Percentiles rank a stretch among this genome's conserved stretches.
Conservation (phyloP, 1,284 basidiomycete genomes). For the Marasmius oreades region DNA sequence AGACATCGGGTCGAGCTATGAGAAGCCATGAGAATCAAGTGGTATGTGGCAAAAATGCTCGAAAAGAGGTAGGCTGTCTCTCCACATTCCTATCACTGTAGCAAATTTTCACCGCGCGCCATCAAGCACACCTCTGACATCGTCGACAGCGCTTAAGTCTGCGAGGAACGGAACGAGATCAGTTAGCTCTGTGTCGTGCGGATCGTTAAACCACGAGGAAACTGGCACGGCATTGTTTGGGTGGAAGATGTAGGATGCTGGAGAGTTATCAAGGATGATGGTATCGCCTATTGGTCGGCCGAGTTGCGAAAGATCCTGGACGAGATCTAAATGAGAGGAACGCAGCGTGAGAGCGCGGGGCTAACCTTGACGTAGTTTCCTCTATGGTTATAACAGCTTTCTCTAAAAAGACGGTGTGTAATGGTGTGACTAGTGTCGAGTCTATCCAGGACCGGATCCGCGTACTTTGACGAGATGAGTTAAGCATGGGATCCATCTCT, state of each 20-base stretch:
- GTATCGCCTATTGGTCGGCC: constrained; percentile 90
- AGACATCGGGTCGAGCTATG: too few species aligned
- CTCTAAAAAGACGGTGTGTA: constrained; percentile 93
- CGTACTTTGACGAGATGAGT: constrained; percentile 61
- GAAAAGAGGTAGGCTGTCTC: neutral
- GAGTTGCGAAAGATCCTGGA: constrained; percentile 92
- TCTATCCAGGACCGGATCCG: constrained; percentile 97
- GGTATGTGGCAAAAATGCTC: too few species aligned
- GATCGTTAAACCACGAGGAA: constrained; percentile 99
- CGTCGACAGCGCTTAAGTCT: constrained; percentile 82
- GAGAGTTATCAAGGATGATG: constrained; percentile 99
- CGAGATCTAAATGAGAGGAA: constrained; percentile 3
- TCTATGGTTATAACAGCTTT: constrained; percentile 98
- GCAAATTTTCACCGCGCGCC: constrained; percentile 56
- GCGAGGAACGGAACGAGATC: constrained; percentile 93
- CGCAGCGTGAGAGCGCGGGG: neutral
- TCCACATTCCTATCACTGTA: neutral
- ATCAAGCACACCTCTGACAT: constrained; percentile 91
- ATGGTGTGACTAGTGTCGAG: constrained; percentile 92
- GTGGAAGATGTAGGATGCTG: constrained; percentile 99
- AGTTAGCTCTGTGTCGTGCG: constrained; percentile 95
- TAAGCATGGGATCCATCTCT: constrained; percentile 10
- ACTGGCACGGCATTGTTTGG: constrained; percentile 99
- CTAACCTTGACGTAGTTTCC: constrained; percentile 97
- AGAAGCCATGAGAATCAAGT: too few species aligned